phyloP scores from a whole-genome alignment of 345 rosid genomes.

The Salix dunnii region DNA sequence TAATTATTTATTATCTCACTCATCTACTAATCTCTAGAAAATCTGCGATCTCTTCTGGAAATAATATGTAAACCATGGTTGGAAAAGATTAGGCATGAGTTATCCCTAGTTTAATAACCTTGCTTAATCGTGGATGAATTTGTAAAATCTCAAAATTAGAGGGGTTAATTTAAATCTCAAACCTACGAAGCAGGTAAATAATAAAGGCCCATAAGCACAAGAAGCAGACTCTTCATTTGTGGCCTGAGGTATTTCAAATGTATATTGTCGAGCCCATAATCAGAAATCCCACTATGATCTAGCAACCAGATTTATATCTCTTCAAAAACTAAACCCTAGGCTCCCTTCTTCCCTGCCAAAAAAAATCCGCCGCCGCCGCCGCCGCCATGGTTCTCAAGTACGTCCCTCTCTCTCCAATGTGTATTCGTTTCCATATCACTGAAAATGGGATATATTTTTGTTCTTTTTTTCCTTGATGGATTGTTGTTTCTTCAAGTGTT shows the following conservation, averaged over 20 bases:
- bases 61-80: no score
- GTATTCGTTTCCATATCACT: neutral
- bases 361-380: neutral
- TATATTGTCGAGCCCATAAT: neutral
- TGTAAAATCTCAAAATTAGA: no score
- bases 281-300: neutral
- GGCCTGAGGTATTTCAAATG: no score
- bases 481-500: neutral
- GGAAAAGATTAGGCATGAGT: no score
- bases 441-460: neutral
- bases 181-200: neutral
- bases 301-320: neutral
- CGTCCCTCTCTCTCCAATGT: neutral
- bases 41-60: no score
- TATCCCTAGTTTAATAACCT: no score
- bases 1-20: no score
- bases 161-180: neutral
- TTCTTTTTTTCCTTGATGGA: neutral
- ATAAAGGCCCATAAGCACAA: neutral
- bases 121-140: neutral
- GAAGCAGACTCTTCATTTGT: neutral
- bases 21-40: no score
- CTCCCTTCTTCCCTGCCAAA: neutral
- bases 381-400: constrained; percentile 25
- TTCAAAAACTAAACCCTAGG: neutral